These are phyloP conservation scores for Clonostachys byssicola DNA, from an alignment of 2,329 filamentous ascomycete species.

Conservation along the genomic window DNA sequence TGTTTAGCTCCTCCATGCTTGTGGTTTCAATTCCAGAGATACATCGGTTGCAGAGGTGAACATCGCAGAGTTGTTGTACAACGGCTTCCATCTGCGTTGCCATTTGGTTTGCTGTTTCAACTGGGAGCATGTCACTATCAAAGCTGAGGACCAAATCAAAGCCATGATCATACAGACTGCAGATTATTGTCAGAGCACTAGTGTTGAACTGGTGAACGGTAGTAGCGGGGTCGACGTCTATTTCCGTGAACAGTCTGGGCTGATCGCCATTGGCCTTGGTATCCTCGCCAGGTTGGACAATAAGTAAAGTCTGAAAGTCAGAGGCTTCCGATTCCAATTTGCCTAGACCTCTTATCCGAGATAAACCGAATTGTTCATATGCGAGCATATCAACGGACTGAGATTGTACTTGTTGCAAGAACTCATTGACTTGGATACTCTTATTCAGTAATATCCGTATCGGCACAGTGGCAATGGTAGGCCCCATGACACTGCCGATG, in stretches of 20 bases:
- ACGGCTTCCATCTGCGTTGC: background rate
- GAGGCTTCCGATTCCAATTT: background rate
- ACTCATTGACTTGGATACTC: constrained; percentile 2
- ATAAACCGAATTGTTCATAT: background rate
- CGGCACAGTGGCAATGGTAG: constrained; percentile 14
- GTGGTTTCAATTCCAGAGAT: background rate
- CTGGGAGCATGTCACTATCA: background rate
- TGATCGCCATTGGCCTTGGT: background rate
- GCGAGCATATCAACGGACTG: constrained; percentile 4
- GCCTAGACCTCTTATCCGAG: background rate
- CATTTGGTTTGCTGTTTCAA: background rate
- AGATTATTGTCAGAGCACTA: background rate
- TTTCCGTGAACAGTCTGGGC: background rate
- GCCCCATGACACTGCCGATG: constrained; percentile 10
- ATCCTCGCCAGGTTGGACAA: constrained; percentile 12
- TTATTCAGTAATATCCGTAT: constrained; percentile 2
- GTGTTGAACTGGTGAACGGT: constrained; percentile 1
- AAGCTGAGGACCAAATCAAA: background rate
- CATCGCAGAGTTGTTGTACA: background rate
- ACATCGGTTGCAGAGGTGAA: background rate
- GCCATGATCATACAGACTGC: background rate
- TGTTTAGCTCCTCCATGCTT: background rate
- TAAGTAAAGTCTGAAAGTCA: constrained; percentile 18
- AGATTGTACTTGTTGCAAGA: constrained; percentile 7
- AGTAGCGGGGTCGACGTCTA: background rate